Base-by-base conservation (phyloP, 345 rosid species). In the Salix udensis region DNA sequence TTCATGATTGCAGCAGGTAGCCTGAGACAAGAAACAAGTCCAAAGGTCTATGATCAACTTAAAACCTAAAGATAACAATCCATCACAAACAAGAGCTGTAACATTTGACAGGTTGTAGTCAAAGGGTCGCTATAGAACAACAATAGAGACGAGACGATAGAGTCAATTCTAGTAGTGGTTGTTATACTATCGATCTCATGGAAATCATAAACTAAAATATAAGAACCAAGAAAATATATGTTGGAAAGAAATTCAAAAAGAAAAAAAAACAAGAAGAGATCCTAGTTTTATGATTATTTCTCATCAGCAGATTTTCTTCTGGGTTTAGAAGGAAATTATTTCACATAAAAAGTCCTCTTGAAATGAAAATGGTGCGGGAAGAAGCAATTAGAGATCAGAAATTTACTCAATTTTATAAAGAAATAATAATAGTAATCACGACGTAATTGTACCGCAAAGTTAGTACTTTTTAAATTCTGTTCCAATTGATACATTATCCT, bases 1-100 rank as follows among this genome's bases (percentile, higher is more conserved):
- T 62, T 91, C 97, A 79, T 95, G 98, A 68, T 86, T 95, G 94
- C 98, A 95, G 82, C 90, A 82, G 1, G 98, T 95, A 37, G 86
- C 89, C 97, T 95, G 88, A 75, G 82, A 76, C 74, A 67, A 71
- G 39, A 31, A 77, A 71, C 34, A 61, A 46, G 44, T 68, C 71
- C 34, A 65, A 61, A 39, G 44, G 65, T 53, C 37, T 23, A 12
- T 28, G 18, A 21, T 4, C 23, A 36, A 55, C 21, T 58, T 42
- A 8, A 60, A 26, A 26, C 40, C 30, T 13, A 2, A 23, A 21
- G 14, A 68, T 28, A 37, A 42, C 30, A 68, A 42, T 19, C 53
- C 26, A 37, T 68, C 50, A 15, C 69, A 18, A 36, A n/a, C 23
- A 66, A 66, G 69, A 66, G 23, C 44, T 34, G 9, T 30, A 18